Base-by-base conservation (phyloP, 2,329 filamentous ascomycete genomes). In the Akanthomyces dipterigenus region DNA sequence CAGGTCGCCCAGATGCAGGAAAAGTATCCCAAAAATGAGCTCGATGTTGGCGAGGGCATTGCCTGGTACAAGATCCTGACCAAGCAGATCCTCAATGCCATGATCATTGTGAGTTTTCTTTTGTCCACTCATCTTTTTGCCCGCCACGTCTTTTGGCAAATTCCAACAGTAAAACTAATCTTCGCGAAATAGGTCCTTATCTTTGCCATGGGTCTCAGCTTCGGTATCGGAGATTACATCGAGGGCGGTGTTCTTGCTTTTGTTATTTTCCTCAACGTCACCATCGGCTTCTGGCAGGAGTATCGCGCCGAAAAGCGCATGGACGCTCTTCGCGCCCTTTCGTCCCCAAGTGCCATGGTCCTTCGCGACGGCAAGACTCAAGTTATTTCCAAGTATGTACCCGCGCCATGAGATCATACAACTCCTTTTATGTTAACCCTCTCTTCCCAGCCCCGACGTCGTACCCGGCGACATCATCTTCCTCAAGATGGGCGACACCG, bases 11-110 rank as follows among this genome's bases (percentile, higher is more conserved):
- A 83, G 61, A 77, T 88, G 26, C 80, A 86, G 61, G 73, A 80
- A 24, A 78, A 82, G 63, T 86, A 88, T 70, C 87, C 88, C 55
- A 77, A 74, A 20, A 92, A 92, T 75, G 87, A 90, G 69, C 79
- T 92, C 22, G 84, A 90, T 49, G 83, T 90, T 22, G 86, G 81
- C 22, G 85, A 82, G 31, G 83, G 83, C 31, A 86, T 92, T 53
- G 83, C 82, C 70, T 81, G 86, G 88, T 78, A 86, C 68, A 92
- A 87, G 67, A 90, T 92, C 46, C 76, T 92, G 51, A 76, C 88
- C 62, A 87, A 88, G 67, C 89, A 92, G 71, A 73, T 91, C 24
- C 83, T 86, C 70, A 92, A 92, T 78, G 88, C 89, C 62, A 91
- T 91, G 89, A 88, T 89, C 61, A 74, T 91, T 68, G 84, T 85